Evolutionary conservation across 2,329 filamentous ascomycete genomes (phyloP).

Genomic region (Sclerotinia borealis): DNA sequence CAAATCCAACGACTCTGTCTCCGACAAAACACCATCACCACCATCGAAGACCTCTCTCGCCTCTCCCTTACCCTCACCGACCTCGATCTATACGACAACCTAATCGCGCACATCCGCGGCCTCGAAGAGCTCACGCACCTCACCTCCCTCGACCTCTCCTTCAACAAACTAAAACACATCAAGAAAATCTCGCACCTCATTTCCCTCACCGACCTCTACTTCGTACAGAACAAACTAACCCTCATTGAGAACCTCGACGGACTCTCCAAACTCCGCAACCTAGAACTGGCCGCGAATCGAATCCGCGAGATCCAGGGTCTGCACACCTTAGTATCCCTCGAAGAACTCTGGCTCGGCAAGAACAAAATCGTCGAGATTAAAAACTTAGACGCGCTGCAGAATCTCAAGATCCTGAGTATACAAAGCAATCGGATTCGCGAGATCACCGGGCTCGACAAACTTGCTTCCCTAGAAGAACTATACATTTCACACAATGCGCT

Average conservation of each 20-base stretch:
- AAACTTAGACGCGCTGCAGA: constrained; percentile 67
- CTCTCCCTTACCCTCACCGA: constrained; percentile 67
- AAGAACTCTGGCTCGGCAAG: constrained; percentile 91
- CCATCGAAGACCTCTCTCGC: constrained; percentile 66
- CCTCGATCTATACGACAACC: constrained; percentile 93
- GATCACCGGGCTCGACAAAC: constrained; percentile 67
- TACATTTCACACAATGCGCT: constrained; percentile 96
- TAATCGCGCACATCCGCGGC: constrained; percentile 79
- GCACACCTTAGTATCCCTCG: constrained; percentile 67
- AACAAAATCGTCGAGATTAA: constrained; percentile 88
- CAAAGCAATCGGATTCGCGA: constrained; percentile 88
- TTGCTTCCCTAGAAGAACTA: constrained; percentile 78
- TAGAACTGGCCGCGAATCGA: constrained; percentile 88
- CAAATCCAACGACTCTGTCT: constrained; percentile 75
- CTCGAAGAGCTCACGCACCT: constrained; percentile 73
- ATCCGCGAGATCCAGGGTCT: constrained; percentile 86
- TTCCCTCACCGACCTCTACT: constrained; percentile 76
- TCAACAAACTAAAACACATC: constrained; percentile 99
- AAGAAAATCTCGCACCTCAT: constrained; percentile 76
- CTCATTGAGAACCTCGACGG: constrained; percentile 79
- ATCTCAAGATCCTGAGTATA: constrained; percentile 82
- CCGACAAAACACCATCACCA: constrained; percentile 82
- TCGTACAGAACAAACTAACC: constrained; percentile 91
- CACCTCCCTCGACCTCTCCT: constrained; percentile 80
- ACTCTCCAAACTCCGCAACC: constrained; percentile 66